Conservation (phyloP, 2,329 filamentous ascomycete genomes). For the Proliferodiscus dingleyae region DNA sequence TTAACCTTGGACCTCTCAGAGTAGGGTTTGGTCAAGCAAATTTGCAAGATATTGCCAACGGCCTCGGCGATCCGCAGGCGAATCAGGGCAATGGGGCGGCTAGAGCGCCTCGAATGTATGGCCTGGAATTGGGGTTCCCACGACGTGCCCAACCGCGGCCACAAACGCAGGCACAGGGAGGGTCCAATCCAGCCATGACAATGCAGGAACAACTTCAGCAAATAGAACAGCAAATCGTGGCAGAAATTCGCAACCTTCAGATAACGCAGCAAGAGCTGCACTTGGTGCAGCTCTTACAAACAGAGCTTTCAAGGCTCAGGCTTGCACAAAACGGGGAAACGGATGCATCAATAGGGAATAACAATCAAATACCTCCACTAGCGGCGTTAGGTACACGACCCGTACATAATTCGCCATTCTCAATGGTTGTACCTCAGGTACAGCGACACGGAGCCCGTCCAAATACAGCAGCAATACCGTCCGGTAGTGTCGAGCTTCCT, state of each 20-base stretch:
- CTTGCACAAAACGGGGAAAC: conserved; percentile 22
- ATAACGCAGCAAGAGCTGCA: conserved; percentile 63
- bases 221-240: conserved; percentile 63
- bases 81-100: conserved; percentile 30
- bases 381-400: conserved; percentile 5
- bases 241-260: conserved; percentile 60
- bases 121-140: conserved; percentile 31
- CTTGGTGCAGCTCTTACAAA: conserved; percentile 60
- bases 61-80: conserved; percentile 46
- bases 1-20: conserved; percentile 69
- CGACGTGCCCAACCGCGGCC: conserved; percentile 23
- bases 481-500: conserved; percentile 57
- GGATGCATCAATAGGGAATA: conserved; percentile 21
- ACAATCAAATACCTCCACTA: conserved; percentile 19
- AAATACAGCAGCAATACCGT: conserved; percentile 48
- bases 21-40: conserved; percentile 66
- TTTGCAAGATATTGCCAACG: conserved; percentile 62
- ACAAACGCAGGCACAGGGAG: conserved; percentile 14
- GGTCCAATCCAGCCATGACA: conserved; percentile 13
- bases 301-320: conserved; percentile 63
- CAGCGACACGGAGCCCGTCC: conserved; percentile 43
- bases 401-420: conserved; percentile 1
- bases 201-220: conserved; percentile 58
- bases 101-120: conserved; percentile 29
- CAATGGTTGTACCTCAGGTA: conserved; percentile 22